Evolutionary conservation across 2,329 filamentous ascomycete genomes (phyloP).

Genomic region (Ascosphaera pollenicola): DNA sequence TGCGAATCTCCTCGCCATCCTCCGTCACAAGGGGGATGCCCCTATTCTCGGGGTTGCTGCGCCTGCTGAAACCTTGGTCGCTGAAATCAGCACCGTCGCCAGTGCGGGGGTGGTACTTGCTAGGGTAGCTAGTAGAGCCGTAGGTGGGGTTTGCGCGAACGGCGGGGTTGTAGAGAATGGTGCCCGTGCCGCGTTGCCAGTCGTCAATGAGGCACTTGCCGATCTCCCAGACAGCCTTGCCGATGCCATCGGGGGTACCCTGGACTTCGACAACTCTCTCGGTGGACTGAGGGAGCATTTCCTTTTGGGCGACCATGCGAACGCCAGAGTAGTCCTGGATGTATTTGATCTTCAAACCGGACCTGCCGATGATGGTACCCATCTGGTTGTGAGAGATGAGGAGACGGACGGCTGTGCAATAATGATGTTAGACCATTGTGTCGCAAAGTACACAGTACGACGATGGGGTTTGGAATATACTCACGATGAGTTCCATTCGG

Average conservation of each 20-base stretch:
- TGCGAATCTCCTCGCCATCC: constrained; percentile 93
- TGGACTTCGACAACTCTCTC: constrained; percentile 96
- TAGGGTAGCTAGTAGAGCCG: constrained; percentile 34
- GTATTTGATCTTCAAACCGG: constrained; percentile 97
- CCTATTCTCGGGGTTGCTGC: constrained; percentile 64
- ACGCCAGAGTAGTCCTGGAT: constrained; percentile 94
- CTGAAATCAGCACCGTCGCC: constrained; percentile 97
- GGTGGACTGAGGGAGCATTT: constrained; percentile 97
- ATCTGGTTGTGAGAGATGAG: constrained; percentile 99
- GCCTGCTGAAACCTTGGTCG: constrained; percentile 58
- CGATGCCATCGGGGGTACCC: constrained; percentile 82
- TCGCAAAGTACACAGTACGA: background rate
- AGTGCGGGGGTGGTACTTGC: constrained; percentile 67
- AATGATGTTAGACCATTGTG: constrained; percentile 1
- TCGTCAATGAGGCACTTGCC: constrained; percentile 97
- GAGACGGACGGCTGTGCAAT: constrained; percentile 60
- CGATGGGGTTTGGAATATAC: constrained; percentile 15
- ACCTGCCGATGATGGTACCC: constrained; percentile 95
- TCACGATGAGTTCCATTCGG: constrained; percentile 88
- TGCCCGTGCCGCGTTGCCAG: constrained; percentile 91
- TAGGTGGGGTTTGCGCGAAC: constrained; percentile 55
- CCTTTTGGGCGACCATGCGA: constrained; percentile 98
- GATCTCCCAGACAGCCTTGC: constrained; percentile 95
- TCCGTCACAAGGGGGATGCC: constrained; percentile 78
- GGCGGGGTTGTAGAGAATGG: constrained; percentile 90